Base-by-base conservation (phyloP, 495 filamentous ascomycete species). In the Jackrogersella multiformis region DNA sequence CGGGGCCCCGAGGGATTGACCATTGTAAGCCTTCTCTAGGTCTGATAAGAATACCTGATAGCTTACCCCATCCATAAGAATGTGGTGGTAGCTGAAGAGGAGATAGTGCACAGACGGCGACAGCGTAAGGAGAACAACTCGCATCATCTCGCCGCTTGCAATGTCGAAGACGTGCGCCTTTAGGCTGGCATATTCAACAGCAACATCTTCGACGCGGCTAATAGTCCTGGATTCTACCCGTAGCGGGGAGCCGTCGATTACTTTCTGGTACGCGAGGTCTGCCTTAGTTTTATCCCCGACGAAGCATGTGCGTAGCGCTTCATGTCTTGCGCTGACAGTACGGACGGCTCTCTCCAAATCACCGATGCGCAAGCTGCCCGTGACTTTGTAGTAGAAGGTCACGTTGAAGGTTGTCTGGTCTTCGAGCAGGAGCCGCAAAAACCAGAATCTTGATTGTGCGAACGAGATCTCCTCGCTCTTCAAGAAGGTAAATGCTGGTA, bases 361-460 rank as follows among this genome's bases (percentile, higher is more conserved):
- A 4, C 16, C 36, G 9, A 70, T 21, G 13, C 71, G 20, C 4
- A 78, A 45, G 0, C 21, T 23, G 18, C 81, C 81, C 5, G 55
- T 51, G n/a, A 82, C 21, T 5, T 65, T 34, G 38, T 67, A 68
- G 4, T 58, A 35, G 5, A 67, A 42, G 5, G 76, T 68, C 4
- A 81, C 36, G 64, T 84, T 83, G 62, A 76, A 70, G 8, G 72
- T 57, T 2, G 74, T 70, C 28, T 61, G 66, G 57, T 82, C 77
- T 2, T 74, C 59, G 6, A 79, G 45, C n/a, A 75, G 69, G 34
- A 52, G 49, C 16, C 45, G 6, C n/a, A 76, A 44, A 56, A 85
- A 84, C 81, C 81, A 85, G 56, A 85, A 78, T 1, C 82, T 71
- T 0, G 78, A 79, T 56, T 85, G 82, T 2, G 60, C 76, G 28